Base-by-base conservation (phyloP, 495 filamentous ascomycete species). In the Neurospora sp. region DNA sequence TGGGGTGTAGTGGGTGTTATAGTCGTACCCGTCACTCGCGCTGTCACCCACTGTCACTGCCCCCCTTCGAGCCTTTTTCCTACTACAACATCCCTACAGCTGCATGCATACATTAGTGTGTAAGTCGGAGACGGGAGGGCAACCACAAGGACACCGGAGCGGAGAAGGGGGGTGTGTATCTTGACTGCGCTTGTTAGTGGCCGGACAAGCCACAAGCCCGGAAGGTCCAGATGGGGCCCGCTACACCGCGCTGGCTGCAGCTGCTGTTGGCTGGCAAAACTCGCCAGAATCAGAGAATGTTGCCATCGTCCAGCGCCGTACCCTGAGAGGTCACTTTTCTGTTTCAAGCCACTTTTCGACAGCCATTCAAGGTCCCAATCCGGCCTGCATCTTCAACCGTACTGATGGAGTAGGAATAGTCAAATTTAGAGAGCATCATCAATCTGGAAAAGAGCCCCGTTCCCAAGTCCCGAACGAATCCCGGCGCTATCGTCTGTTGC, bases 1-100 rank as follows among this genome's bases (percentile, higher is more conserved):
- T 69, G 47, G 74, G 74, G 80, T 65, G 53, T 31, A 65, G 53
- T 65, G 79, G 77, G 80, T 81, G 81, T 80, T 83, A 82, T 83
- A 84, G 79, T 74, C 75, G 76, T 74, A 70, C 76, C 75, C 73
- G 38, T 73, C 68, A 37, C 61, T 39, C 22, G 69, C 39, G 71
- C 71, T 73, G 39, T 40, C 53, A 69, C 65, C 71, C 65, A 69
- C 65, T 39, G 38, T 16, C 70, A 71, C 39, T 37, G 47, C 37
- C 40, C 41, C 44, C 39, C 22, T 41, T 39, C 61, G 41, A 72
- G 61, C 40, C 40, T 70, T 72, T 69, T 72, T 70, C 53, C 27
- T 20, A 47, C 40, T 53, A 35, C 44, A 71, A 27, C 42, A 61
- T 71, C 59, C 70, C 45, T 73, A 40, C 71, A 37, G 65, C 71